Percentiles rank a stretch among this genome's conserved stretches.
These are phyloP conservation scores for Geranomyces variabilis DNA, from an alignment of 192 early-diverging fungal species.

Conservation along the genomic window DNA sequence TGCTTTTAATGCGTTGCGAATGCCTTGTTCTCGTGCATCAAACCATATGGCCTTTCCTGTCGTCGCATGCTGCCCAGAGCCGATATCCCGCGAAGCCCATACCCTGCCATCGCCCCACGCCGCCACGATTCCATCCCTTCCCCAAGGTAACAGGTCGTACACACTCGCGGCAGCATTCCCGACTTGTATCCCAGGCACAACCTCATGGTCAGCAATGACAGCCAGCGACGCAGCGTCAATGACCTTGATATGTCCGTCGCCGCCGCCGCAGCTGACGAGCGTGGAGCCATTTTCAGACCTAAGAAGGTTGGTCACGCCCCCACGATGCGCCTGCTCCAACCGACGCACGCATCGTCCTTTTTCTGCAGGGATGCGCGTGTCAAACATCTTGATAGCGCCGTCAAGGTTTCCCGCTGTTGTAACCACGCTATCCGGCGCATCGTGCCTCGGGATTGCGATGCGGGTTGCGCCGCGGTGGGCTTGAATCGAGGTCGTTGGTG, in stretches of 20 bases:
- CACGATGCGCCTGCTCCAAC: conserved; percentile 22
- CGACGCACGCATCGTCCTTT: conserved; percentile 31
- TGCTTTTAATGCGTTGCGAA: conserved; percentile 20
- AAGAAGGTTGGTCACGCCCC: conserved; percentile 31
- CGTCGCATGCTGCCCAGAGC: background rate
- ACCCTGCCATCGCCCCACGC: conserved; percentile 29
- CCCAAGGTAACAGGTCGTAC: conserved; percentile 9
- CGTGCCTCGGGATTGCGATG: background rate
- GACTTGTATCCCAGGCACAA: background rate
- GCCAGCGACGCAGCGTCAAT: conserved; percentile 19
- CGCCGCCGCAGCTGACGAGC: conserved; percentile 23
- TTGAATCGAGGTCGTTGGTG: conserved; percentile 15
- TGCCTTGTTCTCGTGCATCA: conserved; percentile 2
- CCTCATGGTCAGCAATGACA: background rate
- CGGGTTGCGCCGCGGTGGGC: conserved; percentile 30
- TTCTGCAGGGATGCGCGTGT: conserved; percentile 23
- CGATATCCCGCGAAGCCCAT: background rate
- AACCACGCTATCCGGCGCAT: conserved; percentile 1
- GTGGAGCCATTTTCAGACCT: background rate
- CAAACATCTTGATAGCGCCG: conserved; percentile 29
- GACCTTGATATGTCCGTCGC: conserved; percentile 26
- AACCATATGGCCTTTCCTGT: background rate
- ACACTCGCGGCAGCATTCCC: conserved; percentile 9
- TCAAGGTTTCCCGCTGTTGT: conserved; percentile 34
- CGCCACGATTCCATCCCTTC: background rate